Percentiles rank a stretch among this genome's conserved stretches.
Conservation (phyloP, 1,139 yeast genomes). For the Magnusiomyces suaveolens region DNA sequence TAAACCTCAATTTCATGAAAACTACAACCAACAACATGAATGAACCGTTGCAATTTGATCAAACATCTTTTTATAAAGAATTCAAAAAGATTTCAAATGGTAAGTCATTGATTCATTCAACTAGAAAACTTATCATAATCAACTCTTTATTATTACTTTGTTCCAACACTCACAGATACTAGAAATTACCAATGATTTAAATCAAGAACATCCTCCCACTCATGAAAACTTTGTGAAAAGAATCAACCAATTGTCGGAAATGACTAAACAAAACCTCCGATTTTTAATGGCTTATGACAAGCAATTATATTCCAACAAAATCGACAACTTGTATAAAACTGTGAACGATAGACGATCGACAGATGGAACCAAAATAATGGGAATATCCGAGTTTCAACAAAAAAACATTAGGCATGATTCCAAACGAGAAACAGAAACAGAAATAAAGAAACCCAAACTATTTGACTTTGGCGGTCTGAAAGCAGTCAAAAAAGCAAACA, state of each 20-base stretch:
- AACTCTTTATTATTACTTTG: neutral
- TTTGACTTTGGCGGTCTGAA: neutral
- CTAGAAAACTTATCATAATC: too few species aligned
- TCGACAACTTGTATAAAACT: neutral
- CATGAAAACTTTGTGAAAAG: neutral
- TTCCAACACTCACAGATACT: neutral
- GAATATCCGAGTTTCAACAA: neutral
- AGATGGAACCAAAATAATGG: neutral
- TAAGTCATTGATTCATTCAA: neutral
- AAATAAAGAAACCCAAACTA: neutral
- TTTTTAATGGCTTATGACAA: constrained; percentile 1
- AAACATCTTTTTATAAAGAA: neutral
- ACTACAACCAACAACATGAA: neutral
- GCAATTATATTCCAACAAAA: neutral
- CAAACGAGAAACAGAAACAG: neutral
- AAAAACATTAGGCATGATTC: neutral
- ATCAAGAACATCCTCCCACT: neutral
- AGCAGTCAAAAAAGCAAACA: neutral
- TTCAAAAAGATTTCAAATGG: neutral
- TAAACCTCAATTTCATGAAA: too few species aligned
- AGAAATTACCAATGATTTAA: neutral
- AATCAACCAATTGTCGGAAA: neutral
- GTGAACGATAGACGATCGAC: neutral
- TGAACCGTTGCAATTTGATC: neutral
- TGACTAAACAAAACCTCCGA: neutral